phyloP scores from a whole-genome alignment of 495 filamentous ascomycete genomes.

The Trichoderma orchidacearum region DNA sequence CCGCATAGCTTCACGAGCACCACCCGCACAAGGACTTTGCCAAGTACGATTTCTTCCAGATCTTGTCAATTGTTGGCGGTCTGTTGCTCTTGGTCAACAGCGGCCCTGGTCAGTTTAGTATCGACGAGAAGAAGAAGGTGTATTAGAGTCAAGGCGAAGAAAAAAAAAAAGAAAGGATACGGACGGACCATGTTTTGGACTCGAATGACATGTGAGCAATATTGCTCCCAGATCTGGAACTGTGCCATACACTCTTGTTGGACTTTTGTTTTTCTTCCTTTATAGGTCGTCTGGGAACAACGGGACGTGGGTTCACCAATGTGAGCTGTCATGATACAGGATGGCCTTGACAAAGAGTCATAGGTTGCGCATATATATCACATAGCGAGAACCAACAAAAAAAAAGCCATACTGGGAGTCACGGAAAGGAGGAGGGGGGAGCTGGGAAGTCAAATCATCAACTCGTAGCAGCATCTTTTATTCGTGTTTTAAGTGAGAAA shows the following conservation, averaged over 20 bases:
- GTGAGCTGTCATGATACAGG: neutral
- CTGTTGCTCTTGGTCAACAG: constrained; percentile 94
- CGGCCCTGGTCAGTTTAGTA: constrained; percentile 91
- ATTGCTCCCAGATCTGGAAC: neutral
- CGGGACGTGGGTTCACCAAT: neutral
- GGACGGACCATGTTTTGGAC: neutral
- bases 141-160: constrained; percentile 43
- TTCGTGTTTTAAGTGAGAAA: no score
- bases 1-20: constrained; percentile 82
- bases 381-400: neutral
- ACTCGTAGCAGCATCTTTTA: no score
- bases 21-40: constrained; percentile 99
- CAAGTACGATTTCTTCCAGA: constrained; percentile 99
- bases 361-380: neutral
- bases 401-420: neutral
- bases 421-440: neutral
- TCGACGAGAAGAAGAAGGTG: constrained; percentile 99
- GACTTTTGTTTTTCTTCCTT: neutral
- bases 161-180: neutral
- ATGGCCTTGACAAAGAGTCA: neutral
- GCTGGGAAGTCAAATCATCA: neutral
- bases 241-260: neutral
- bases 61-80: constrained; percentile 94
- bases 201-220: neutral
- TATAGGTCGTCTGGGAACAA: neutral